phyloP scores from a whole-genome alignment of 306 rosid genomes.

The Malus sieversii region DNA sequence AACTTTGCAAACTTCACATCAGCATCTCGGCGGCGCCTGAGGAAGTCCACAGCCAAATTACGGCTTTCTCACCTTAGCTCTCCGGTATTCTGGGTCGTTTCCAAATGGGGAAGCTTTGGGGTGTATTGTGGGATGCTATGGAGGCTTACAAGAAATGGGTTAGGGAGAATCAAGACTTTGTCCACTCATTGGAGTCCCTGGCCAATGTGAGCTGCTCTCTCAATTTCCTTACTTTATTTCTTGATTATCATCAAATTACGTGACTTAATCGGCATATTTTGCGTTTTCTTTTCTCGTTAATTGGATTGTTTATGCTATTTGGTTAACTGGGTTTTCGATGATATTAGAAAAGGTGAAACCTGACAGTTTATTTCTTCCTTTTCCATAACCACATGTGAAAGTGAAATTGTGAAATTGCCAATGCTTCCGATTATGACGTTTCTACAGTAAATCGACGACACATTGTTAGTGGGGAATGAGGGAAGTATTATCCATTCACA shows the following conservation, averaged over 20 bases:
- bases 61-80: constrained; percentile 10
- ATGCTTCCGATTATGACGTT: not conserved
- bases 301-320: constrained; percentile 3
- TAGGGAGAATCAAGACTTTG: constrained; percentile 77
- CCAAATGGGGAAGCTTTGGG: constrained; percentile 9
- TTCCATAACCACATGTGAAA: not conserved
- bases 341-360: not conserved
- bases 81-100: constrained; percentile 16
- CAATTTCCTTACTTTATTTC: not conserved
- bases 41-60: not conserved
- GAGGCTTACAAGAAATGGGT: constrained; percentile 87
- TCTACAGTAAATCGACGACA: too few relatives aligned
- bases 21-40: not conserved
- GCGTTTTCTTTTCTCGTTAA: not conserved
- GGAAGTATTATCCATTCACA: not conserved
- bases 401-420: not conserved
- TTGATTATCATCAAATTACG: not conserved
- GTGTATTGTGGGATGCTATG: constrained; percentile 30
- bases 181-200: constrained; percentile 75
- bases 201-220: constrained; percentile 64
- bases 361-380: not conserved
- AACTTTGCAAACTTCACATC: not conserved
- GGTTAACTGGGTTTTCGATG: not conserved
- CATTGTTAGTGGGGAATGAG: too few relatives aligned
- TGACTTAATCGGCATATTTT: not conserved